Base-by-base conservation (phyloP, 1,284 basidiomycete species). In the Microstroma glucosiphilum region DNA sequence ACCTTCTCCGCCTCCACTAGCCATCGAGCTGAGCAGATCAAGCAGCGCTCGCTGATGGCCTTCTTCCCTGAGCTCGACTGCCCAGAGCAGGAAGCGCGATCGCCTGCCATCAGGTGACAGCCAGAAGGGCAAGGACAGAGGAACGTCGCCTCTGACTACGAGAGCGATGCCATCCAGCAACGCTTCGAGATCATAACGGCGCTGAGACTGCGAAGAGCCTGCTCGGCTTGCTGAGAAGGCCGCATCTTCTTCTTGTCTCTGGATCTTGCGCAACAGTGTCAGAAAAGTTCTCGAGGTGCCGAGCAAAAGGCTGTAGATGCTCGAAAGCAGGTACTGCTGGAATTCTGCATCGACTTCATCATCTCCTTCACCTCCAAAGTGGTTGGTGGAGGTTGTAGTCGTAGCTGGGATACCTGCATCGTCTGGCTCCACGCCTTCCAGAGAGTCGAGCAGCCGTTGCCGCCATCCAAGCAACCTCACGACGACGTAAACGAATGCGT, bases 401-500 rank as follows among this genome's bases (percentile, higher is more conserved):
- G 70, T 60, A 8, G 72, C 74, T 6, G 62, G 64, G 4, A 70
- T 72, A 23, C 70, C 63, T 40, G 67, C 65, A 37, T 62, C 70
- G 58, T 64, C 70, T n/a, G 77, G 73, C 40, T 72, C 85, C 60
- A 90, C 87, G 1, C 88, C 87, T 89, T 75, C 75, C 15, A 75
- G 60, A 15, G 69, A 66, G 26, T 78, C 77, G 55, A 69, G 64
- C 26, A 69, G 71, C 60, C 67, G 69, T 63, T 80, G 72, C 11
- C 73, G 77, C 72, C 79, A 81, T 8, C 73, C 68, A 8, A 81
- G 69, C 15, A 81, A 69, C 41, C 71, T 65, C 8, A 79, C 66
- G 0, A 81, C 78, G 15, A 94, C 84, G 75, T 88, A 93, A 0
- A 85, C 84, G 80, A 97, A 91, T 1, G 88, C 87, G 69, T 90